Percentiles rank a stretch among this genome's conserved stretches.
phyloP scores from a whole-genome alignment of 2,329 filamentous ascomycete species.

The Diaporthe helianthi region DNA sequence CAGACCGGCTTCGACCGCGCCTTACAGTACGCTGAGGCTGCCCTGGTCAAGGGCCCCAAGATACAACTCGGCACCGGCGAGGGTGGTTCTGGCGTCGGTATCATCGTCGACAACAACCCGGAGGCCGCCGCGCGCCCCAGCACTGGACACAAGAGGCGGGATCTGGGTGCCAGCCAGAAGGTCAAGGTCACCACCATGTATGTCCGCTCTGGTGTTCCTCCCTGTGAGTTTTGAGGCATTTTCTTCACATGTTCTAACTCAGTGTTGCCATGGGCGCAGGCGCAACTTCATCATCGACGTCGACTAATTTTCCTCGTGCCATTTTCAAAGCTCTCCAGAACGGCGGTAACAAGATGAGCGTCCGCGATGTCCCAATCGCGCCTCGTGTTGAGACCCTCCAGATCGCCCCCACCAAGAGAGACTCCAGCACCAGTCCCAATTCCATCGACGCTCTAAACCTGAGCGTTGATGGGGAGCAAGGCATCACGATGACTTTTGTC shows the following conservation, averaged over 20 bases:
- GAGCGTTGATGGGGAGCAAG: conserved; percentile 52
- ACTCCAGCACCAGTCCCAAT: conserved; percentile 36
- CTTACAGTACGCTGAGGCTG: conserved; percentile 53
- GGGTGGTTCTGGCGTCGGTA: conserved; percentile 50
- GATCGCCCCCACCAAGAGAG: conserved; percentile 33
- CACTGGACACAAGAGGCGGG: conserved; percentile 37
- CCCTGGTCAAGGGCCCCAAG: conserved; percentile 54
- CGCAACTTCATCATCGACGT: conserved; percentile 14
- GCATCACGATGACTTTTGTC: conserved; percentile 56
- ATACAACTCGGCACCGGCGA: conserved; percentile 55
- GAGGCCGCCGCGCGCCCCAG: conserved; percentile 35
- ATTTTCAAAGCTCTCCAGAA: conserved; percentile 40
- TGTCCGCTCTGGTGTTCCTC: conserved; percentile 51
- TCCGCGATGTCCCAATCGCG: conserved; percentile 32
- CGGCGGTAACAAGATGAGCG: conserved; percentile 34
- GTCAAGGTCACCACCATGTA: conserved; percentile 57
- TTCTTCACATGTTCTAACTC: conserved; percentile 6
- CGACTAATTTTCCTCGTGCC: background rate
- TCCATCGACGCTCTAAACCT: conserved; percentile 52
- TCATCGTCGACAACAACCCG: conserved; percentile 44
- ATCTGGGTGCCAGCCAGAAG: conserved; percentile 43
- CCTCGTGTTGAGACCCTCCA: conserved; percentile 31
- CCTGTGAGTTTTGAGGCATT: conserved; percentile 46
- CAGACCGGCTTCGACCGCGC: conserved; percentile 56
- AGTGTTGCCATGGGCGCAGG: background rate